These are phyloP conservation scores for Periconia sp. DNA, from an alignment of 2,329 filamentous ascomycete genomes.

Conservation along the genomic window DNA sequence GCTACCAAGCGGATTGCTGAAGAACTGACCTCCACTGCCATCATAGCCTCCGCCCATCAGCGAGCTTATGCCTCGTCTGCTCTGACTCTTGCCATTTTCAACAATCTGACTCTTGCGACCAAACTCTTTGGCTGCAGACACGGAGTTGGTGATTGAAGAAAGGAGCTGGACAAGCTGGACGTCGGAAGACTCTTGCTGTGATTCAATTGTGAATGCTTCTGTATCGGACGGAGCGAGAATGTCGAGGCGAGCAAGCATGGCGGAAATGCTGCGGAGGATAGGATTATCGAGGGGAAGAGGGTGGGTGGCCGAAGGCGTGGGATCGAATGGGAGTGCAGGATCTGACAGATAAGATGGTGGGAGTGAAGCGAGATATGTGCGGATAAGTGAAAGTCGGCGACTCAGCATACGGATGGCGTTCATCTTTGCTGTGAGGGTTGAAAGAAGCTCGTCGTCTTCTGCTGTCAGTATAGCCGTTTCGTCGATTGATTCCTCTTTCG, in stretches of 20 bases:
- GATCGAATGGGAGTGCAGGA: constrained; percentile 37
- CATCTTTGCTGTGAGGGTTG: constrained; percentile 77
- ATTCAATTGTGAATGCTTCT: constrained; percentile 68
- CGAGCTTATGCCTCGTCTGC: constrained; percentile 28
- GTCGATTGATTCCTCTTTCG: constrained; percentile 46
- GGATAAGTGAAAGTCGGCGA: constrained; percentile 56
- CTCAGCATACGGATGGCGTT: constrained; percentile 95
- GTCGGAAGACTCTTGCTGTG: constrained; percentile 78
- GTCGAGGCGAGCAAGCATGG: constrained; percentile 79
- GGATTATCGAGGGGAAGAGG: constrained; percentile 58
- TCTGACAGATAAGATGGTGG: constrained; percentile 65
- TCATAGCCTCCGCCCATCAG: constrained; percentile 17
- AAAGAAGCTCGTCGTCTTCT: constrained; percentile 67
- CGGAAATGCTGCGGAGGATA: constrained; percentile 84
- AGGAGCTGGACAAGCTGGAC: constrained; percentile 78
- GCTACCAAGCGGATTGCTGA: constrained; percentile 23
- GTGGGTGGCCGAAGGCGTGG: constrained; percentile 27
- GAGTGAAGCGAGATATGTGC: constrained; percentile 72
- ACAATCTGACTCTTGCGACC: constrained; percentile 68
- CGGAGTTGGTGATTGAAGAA: constrained; percentile 71
- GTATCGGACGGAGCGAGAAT: constrained; percentile 74
- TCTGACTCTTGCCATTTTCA: constrained; percentile 41
- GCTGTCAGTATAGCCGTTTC: constrained; percentile 49
- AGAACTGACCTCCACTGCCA: constrained; percentile 20
- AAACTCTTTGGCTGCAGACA: constrained; percentile 70